Conservation (phyloP, 495 filamentous ascomycete genomes). For the Lophiostoma macrostomum region DNA sequence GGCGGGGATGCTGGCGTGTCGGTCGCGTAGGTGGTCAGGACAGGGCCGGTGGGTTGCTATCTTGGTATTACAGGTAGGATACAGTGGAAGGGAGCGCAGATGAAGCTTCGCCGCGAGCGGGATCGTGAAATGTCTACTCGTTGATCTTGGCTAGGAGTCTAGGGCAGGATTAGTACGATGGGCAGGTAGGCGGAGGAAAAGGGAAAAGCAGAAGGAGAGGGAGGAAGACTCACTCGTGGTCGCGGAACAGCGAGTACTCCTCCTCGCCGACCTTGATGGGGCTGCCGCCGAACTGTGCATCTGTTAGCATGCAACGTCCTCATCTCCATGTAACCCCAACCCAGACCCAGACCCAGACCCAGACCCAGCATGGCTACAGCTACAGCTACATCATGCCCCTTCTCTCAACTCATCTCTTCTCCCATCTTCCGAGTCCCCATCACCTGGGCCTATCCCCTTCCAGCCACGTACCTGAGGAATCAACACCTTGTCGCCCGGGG, state of each 20-base stretch:
- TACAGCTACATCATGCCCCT: no score
- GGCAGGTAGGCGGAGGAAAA: background rate
- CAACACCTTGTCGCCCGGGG: slow-evolving; percentile 84
- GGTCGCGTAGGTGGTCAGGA: background rate
- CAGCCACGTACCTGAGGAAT: slow-evolving; percentile 82
- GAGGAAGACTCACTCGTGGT: slow-evolving; percentile 76
- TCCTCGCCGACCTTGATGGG: slow-evolving; percentile 97
- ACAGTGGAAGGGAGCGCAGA: slow-evolving; percentile 22
- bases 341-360: no score
- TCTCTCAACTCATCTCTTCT: slow-evolving; percentile 12
- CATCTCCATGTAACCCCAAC: slow-evolving; percentile 4
- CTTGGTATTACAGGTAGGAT: slow-evolving; percentile 20
- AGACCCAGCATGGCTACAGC: no score
- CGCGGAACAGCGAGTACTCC: slow-evolving; percentile 91
- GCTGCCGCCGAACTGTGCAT: slow-evolving; percentile 80
- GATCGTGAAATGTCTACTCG: slow-evolving; percentile 38
- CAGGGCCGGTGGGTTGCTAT: background rate
- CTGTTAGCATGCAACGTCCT: slow-evolving; percentile 36
- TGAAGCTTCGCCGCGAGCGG: background rate
- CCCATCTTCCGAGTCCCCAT: background rate
- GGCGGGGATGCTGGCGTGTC: slow-evolving; percentile 21
- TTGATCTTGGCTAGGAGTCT: slow-evolving; percentile 51
- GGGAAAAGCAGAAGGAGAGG: background rate
- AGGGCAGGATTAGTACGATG: background rate
- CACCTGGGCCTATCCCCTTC: slow-evolving; percentile 3